Evolutionary conservation across 805 yeast species (phyloP), one percentile per base, ranked within the genome.

Genomic region (Candida peoriensis): DNA sequence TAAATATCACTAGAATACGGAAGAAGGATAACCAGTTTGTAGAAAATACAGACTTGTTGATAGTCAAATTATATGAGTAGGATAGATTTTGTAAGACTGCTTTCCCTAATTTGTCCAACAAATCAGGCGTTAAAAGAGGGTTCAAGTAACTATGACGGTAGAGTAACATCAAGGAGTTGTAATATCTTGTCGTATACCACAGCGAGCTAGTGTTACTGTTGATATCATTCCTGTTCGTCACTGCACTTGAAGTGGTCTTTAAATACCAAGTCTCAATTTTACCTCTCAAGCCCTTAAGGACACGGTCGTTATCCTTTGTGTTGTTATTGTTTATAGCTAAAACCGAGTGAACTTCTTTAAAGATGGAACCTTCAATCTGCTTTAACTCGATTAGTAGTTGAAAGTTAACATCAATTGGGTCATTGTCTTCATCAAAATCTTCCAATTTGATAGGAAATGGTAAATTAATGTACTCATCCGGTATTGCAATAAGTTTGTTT

Each of bases 1-100:
- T 68, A 48, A 74, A 70, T 9, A 68, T 64, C 11, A 69, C 63
- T 23, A 72, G 41, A 11, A 72, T 66, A 33, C 78, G 54, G 43
- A 69, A 70, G n/a, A 72, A 52, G 1, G 73, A 64, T 24, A 71
- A 61, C 78, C 78, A 72, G 36, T 69, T 70, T 32, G 65, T 48
- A 2, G 76, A 74, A 17, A 69, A 49, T 31, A 63, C 43, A 32
- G 61, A 30, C 27, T 36, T 66, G 21, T 70, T 61, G 26, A 63
- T 58, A 51, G 63, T 70, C 5, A 70, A 47, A 27, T 60, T 63
- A 51, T 70, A 70, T 2, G 72, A 66, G 44, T 63, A 66, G 14
- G 73, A 64, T 29, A 71, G 48, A 10, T 68, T 65, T 30, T 69
- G 66, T 11, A 70, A 46, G 36, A 74, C 68, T 12, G 64, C 63